Base-by-base conservation (phyloP, 1,284 basidiomycete genomes). In the Gomphus sp. region DNA sequence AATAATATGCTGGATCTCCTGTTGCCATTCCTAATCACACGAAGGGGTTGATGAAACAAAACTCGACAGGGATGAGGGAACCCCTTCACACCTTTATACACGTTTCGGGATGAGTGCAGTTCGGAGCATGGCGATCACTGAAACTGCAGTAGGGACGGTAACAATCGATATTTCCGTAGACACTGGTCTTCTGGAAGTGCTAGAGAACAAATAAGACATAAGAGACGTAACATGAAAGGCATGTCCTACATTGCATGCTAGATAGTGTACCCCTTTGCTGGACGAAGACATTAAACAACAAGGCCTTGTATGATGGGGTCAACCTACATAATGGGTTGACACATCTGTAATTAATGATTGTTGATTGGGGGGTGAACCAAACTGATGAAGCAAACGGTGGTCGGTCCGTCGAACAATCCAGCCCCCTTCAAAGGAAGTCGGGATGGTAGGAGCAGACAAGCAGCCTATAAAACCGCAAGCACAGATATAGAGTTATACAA, bases 161-260 rank as follows among this genome's bases (percentile, higher is more conserved):
- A 31, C 43, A 47, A n/a, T 55, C 54, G 41, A 55, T 55, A 36
- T 55, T 47, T 55, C 54, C 54, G n/a, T 45, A 31, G 5, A 31
- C 41, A 16, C 4, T 44, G 1, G 41, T 55, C 28, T 55, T 43
- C 44, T 43, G 39, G 34, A 55, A 55, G 34, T 55, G 54, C 54
- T 55, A 22, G 25, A 7, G n/a, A 7, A 31, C 4, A 18, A 39
- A 10, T 53, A 11, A 45, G 54, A 47, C 14, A 31, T 4, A 28
- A 1, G 14, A n/a, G 2, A 6, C 34, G 41, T 3, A 4, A 43
- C 5, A n/a, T 43, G 8, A 33, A 33, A 14, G 12, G 39, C 41
- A 4, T 25, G 6, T 39, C 39, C 25, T 31, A 55, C 54, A n/a
- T 55, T 55, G 33, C 54, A 55, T 14, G 9, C 54, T 39, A 55